Base-by-base conservation (phyloP, 2,329 filamentous ascomycete genomes). In the Diaporthe ilicicola region DNA sequence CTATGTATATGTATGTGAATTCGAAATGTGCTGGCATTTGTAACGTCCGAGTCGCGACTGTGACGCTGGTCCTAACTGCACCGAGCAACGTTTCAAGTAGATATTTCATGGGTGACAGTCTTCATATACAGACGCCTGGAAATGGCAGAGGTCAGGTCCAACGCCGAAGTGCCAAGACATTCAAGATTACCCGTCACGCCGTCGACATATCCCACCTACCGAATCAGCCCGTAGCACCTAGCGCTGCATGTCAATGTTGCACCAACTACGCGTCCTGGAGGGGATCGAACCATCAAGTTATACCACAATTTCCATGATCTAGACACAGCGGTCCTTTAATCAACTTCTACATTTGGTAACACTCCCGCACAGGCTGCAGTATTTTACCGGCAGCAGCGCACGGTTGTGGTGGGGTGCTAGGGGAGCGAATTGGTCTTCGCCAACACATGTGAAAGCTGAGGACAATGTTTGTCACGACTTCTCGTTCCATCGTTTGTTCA, bases 371-470 rank as follows among this genome's bases (percentile, higher is more conserved):
- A n/a, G n/a, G n/a, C n/a, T n/a, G n/a, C 44, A 19, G 29, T 64
- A 50, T 64, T 64, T 64, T 64, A 64, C 59, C 59, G 59, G 59
- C 59, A 64, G 59, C 59, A 64, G 44, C 59, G 37, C 29, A 29
- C 29, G 6, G 10, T 13, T 8, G 44, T 32, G n/a, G 29, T 24
- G 59, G 19, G 44, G 37, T 1, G 10, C 9, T 13, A 64, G 29
- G 42, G 29, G 44, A 37, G n/a, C 46, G 27, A 12, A 34, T 2
- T 50, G 29, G 6, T 50, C 32, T 64, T 1, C 17, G n/a, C 37
- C 34, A 39, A 39, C 10, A 56, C 8, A 5, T n/a, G 50, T 19
- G 7, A 3, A 34, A 22, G 56, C 59, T 48, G 29, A 22, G 15
- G n/a, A n/a, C n/a, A n/a, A 64, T 64, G 59, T 13, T 27, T 8